Conservation (phyloP, 2,329 filamentous ascomycete genomes). For the Mycosphaerella arachidis region DNA sequence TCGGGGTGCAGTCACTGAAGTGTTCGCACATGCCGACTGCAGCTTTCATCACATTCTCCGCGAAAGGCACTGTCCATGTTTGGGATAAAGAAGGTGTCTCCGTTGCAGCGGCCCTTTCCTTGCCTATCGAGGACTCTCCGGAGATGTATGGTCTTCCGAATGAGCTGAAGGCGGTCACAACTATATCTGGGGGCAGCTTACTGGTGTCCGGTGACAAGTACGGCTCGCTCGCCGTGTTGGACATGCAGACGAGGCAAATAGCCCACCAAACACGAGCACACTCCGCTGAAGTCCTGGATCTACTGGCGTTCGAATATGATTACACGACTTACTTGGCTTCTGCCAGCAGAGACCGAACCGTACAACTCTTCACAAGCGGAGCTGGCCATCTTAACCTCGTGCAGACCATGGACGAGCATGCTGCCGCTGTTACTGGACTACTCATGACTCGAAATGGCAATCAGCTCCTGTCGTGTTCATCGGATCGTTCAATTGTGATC, state of each 20-base stretch:
- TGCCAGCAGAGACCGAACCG: conserved; percentile 82
- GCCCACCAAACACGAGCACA: conserved; percentile 78
- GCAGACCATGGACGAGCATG: conserved; percentile 89
- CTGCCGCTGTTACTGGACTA: conserved; percentile 75
- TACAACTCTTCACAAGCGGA: conserved; percentile 75
- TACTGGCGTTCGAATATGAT: conserved; percentile 64
- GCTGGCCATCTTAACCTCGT: conserved; percentile 56
- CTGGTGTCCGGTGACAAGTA: conserved; percentile 82
- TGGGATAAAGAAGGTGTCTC: conserved; percentile 73
- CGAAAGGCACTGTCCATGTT: conserved; percentile 71
- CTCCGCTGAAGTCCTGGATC: conserved; percentile 75
- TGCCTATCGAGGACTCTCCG: conserved; percentile 63
- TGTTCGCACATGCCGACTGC: conserved; percentile 58
- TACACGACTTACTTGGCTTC: conserved; percentile 67
- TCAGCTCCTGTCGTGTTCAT: conserved; percentile 72
- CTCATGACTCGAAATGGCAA: conserved; percentile 68
- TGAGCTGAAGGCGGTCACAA: conserved; percentile 54
- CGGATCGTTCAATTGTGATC: conserved; percentile 81
- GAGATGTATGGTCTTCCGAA: conserved; percentile 48
- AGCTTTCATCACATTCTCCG: conserved; percentile 85
- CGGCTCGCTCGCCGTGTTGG: conserved; percentile 63
- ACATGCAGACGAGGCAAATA: conserved; percentile 57
- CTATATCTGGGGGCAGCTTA: conserved; percentile 58
- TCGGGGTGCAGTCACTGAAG: conserved; percentile 67
- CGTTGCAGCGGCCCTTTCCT: conserved; percentile 54